Evolutionary conservation across 495 filamentous ascomycete genomes (phyloP).

Genomic region (Rostrohypoxylon terebratum): DNA sequence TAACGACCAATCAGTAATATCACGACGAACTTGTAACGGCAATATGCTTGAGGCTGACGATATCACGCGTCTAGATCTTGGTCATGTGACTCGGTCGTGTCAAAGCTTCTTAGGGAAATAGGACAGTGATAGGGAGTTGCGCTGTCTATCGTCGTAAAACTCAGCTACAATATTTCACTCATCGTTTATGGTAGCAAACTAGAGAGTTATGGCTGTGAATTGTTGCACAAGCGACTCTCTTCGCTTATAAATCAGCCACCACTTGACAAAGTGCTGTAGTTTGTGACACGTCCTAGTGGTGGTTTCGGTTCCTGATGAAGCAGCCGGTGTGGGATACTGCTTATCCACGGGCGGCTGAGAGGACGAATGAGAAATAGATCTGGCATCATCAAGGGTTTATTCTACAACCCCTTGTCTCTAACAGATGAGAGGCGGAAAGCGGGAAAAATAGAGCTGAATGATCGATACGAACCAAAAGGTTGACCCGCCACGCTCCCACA

Average conservation of each 20-base stretch:
- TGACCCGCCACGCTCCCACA: conserved; percentile 13
- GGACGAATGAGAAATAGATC: conserved; percentile 18
- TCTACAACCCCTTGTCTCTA: conserved; percentile 13
- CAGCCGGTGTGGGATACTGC: conserved; percentile 15
- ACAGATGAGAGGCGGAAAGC: neutral
- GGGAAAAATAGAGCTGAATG: conserved; percentile 12
- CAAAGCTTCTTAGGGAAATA: neutral
- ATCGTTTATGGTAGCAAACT: conserved; percentile 11
- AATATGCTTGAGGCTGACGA: conserved; percentile 24
- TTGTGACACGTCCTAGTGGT: conserved; percentile 10
- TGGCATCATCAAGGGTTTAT: neutral
- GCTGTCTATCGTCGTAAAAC: conserved; percentile 6
- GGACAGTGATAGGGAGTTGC: conserved; percentile 1
- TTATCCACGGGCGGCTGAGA: conserved; percentile 17
- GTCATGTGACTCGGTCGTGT: conserved; percentile 40
- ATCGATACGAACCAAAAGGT: conserved; percentile 9
- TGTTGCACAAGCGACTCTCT: conserved; percentile 20
- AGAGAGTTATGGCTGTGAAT: conserved; percentile 1
- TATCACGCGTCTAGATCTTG: conserved; percentile 19
- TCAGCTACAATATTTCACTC: neutral
- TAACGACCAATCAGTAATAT: conserved; percentile 34
- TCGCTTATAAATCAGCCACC: conserved; percentile 25
- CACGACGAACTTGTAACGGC: conserved; percentile 1
- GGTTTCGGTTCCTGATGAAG: conserved; percentile 13
- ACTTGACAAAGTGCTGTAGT: conserved; percentile 17